Conservation (phyloP, 2,329 filamentous ascomycete genomes). For the Beauveria rudraprayagi region DNA sequence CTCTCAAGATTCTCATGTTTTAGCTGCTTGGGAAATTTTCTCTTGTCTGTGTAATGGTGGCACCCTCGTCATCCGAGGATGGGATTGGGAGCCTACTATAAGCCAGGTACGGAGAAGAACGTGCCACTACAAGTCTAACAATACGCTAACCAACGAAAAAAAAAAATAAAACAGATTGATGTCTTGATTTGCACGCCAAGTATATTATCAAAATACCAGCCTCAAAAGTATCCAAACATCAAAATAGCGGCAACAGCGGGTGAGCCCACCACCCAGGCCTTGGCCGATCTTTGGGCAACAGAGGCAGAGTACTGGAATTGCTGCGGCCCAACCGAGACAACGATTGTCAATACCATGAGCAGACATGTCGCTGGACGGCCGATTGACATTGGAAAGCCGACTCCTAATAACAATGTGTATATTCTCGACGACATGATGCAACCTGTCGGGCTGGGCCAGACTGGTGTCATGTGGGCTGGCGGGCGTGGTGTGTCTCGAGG, state of each 20-base stretch:
- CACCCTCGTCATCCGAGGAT: conserved; percentile 43
- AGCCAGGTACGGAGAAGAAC: conserved; percentile 27
- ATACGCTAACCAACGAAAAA: background rate
- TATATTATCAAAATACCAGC: conserved; percentile 42
- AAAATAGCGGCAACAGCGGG: conserved; percentile 47
- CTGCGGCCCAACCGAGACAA: conserved; percentile 53
- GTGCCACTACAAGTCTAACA: background rate
- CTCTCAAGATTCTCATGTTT: background rate
- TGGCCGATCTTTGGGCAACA: conserved; percentile 50
- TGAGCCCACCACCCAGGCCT: conserved; percentile 40
- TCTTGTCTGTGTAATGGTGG: conserved; percentile 49
- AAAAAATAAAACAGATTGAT: conserved; percentile 30
- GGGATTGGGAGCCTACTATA: conserved; percentile 40
- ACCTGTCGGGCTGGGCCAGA: conserved; percentile 37
- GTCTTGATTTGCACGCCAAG: conserved; percentile 48
- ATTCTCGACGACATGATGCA: conserved; percentile 39
- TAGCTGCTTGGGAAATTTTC: conserved; percentile 55
- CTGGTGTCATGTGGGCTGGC: conserved; percentile 50
- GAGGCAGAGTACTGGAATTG: conserved; percentile 45
- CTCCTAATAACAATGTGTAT: conserved; percentile 49
- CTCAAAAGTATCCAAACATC: conserved; percentile 40
- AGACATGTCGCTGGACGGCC: conserved; percentile 36
- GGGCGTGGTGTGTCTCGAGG: conserved; percentile 47
- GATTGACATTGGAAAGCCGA: conserved; percentile 46
- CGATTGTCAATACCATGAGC: conserved; percentile 51